Conservation (phyloP, 2,329 filamentous ascomycete species). For the Claviceps pusilla region DNA sequence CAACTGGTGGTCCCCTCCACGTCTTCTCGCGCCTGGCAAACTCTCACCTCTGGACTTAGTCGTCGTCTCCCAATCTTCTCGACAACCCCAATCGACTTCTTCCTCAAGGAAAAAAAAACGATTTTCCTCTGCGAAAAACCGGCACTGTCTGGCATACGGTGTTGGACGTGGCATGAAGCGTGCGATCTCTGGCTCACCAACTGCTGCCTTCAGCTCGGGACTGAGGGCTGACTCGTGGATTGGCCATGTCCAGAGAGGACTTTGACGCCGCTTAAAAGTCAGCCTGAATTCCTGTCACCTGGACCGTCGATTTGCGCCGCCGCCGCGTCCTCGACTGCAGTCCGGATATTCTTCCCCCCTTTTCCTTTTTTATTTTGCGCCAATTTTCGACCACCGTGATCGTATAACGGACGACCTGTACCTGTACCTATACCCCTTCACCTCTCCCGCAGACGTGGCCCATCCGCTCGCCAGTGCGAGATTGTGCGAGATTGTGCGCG, state of each 20-base stretch:
- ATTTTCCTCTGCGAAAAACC: neutral
- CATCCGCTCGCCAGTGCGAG: neutral
- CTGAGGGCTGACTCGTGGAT: conserved; percentile 15
- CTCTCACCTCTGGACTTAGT: neutral
- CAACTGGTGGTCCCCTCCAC: neutral
- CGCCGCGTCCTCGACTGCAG: neutral
- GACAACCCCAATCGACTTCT: neutral
- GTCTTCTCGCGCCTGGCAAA: neutral
- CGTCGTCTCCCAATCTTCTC: neutral
- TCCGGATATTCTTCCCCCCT: neutral
- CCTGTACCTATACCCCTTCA: neutral
- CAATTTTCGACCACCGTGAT: neutral
- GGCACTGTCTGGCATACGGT: neutral
- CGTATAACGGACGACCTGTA: neutral
- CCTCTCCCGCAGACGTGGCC: neutral
- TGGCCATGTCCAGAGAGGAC: conserved; percentile 21
- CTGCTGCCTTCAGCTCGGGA: conserved; percentile 15
- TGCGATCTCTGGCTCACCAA: conserved; percentile 5
- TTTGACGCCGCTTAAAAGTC: conserved; percentile 12
- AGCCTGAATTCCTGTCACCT: neutral
- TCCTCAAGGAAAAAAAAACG: neutral
- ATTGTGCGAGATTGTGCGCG: conserved; percentile 1
- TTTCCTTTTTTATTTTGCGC: neutral
- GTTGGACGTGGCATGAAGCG: conserved; percentile 9
- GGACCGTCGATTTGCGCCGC: conserved; percentile 1